Conservation (phyloP, 176 grass and related monocot genomes). For the Rhynchospora pubera region DNA sequence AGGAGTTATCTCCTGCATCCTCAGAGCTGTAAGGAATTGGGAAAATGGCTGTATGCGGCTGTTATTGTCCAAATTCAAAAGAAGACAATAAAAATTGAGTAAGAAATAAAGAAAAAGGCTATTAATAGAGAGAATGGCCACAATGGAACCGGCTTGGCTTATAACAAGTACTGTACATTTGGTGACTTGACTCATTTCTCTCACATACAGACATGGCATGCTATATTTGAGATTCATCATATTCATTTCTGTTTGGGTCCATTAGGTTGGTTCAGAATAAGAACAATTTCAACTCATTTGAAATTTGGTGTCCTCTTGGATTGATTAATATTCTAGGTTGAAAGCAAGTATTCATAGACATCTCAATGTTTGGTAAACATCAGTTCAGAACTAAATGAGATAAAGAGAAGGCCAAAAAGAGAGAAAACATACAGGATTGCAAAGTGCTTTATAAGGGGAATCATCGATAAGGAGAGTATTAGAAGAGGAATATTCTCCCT, state of each 20-base stretch:
- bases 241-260: not conserved
- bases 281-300: not conserved
- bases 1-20: constrained; percentile 16
- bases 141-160: no score
- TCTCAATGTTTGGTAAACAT: not conserved
- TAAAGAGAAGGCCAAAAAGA: not conserved
- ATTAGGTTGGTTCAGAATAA: not conserved
- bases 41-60: constrained; percentile 21
- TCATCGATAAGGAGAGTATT: constrained; percentile 25
- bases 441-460: constrained; percentile 25
- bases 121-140: no score
- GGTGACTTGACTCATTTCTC: no score
- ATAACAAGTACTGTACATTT: no score
- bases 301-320: not conserved
- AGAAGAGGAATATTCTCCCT: constrained; percentile 11
- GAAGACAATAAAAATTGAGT: not conserved
- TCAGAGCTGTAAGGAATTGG: constrained; percentile 4
- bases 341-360: not conserved
- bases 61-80: not conserved
- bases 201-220: not conserved
- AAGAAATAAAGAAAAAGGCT: not conserved
- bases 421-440: constrained; percentile 9
- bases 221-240: not conserved
- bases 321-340: not conserved
- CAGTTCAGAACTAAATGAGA: not conserved